These are phyloP conservation scores for Aurantiochytrium sp. DNA, from an alignment of 108 stramenopile genomes.

Conservation along the genomic window DNA sequence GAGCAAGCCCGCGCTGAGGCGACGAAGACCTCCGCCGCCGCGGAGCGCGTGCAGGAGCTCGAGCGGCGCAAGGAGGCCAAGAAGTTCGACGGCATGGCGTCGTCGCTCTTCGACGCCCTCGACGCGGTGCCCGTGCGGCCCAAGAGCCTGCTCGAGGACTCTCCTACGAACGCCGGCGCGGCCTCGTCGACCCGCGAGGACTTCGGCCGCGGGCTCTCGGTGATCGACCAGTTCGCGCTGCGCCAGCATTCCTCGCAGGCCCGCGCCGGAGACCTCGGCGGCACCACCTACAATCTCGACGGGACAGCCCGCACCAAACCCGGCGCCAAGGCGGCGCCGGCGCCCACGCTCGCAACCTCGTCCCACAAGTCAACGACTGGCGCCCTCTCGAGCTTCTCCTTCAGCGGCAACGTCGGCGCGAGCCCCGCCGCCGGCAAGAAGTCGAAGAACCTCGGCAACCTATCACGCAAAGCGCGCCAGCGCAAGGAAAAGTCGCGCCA, in stretches of 20 bases:
- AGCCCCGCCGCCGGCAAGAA: neutral
- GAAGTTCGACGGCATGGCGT: neutral
- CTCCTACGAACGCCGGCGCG: neutral
- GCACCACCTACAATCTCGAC: neutral
- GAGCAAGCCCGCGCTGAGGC: too few relatives aligned
- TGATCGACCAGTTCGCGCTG: conserved; percentile 19
- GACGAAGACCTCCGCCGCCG: neutral
- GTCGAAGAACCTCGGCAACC: neutral
- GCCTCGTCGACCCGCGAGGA: neutral
- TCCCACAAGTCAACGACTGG: too few relatives aligned
- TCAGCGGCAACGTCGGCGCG: too few relatives aligned
- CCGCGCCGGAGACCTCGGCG: neutral
- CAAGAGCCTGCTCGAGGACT: conserved; percentile 8
- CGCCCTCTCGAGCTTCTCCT: too few relatives aligned
- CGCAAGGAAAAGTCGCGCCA: neutral
- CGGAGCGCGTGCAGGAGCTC: neutral
- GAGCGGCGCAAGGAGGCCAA: neutral
- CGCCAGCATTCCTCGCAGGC: neutral
- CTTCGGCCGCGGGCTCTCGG: neutral
- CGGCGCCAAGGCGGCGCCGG: neutral
- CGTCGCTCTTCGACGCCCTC: conserved; percentile 3
- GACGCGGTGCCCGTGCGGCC: neutral
- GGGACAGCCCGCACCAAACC: neutral
- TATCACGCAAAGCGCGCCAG: neutral
- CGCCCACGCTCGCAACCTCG: too few relatives aligned